phyloP scores from a whole-genome alignment of 225 moss, liverwort and hornwort genomes.

The Anthoceros angustus region DNA sequence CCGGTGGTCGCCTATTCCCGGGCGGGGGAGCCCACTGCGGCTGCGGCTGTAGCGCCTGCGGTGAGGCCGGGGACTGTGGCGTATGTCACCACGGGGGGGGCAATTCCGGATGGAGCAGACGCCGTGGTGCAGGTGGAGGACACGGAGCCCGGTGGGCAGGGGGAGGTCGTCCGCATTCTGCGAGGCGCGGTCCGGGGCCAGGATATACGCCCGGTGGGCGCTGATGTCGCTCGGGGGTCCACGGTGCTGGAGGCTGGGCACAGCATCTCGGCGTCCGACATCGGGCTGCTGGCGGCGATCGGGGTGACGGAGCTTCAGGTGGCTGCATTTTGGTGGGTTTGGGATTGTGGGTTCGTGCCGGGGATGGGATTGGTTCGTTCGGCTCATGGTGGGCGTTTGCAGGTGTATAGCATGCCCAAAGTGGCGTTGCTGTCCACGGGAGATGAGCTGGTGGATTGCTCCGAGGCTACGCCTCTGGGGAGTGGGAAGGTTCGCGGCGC shows the following conservation, averaged over 20 bases:
- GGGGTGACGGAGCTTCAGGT: constrained; percentile 72
- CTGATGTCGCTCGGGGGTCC: neutral
- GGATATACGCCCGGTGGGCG: no score
- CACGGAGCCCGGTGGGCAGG: constrained; percentile 35
- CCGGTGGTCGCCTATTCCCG: constrained; percentile 54
- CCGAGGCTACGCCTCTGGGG: constrained; percentile 27
- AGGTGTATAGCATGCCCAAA: constrained; percentile 75
- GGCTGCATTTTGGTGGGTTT: constrained; percentile 5
- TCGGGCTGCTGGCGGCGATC: constrained; percentile 72
- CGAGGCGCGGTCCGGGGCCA: no score
- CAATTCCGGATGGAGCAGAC: constrained; percentile 74
- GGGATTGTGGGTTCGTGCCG: neutral
- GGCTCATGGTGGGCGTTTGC: constrained; percentile 15
- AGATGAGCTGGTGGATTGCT: constrained; percentile 82
- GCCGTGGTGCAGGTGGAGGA: constrained; percentile 88
- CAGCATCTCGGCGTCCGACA: constrained; percentile 57
- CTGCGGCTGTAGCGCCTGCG: constrained; percentile 7
- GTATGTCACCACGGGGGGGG: constrained; percentile 94
- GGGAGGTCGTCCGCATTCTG: constrained; percentile 8
- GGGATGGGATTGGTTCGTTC: neutral
- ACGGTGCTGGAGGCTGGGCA: constrained; percentile 46
- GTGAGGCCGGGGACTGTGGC: constrained; percentile 51
- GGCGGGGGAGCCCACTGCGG: constrained; percentile 56
- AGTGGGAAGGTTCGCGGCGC: constrained; percentile 51
- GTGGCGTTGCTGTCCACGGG: constrained; percentile 90